These are phyloP conservation scores for Linderina pennispora DNA, from an alignment of 192 early-diverging fungal genomes.

Conservation along the genomic window DNA sequence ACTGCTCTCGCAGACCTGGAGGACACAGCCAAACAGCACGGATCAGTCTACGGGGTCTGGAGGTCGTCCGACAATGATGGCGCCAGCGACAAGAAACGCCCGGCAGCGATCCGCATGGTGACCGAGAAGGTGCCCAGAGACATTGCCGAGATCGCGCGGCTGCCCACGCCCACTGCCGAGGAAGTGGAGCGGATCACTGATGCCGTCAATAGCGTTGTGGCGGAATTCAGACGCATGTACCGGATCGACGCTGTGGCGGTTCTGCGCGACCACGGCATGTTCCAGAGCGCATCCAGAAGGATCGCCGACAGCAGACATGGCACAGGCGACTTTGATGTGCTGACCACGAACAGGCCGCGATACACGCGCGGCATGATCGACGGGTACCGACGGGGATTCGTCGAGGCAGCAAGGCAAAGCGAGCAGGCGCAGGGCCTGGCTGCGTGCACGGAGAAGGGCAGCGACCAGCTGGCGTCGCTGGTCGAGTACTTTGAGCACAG, in stretches of 20 bases:
- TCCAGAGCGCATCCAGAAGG: slow-evolving; percentile 11
- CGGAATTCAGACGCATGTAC: too few species aligned
- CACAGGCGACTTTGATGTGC: slow-evolving; percentile 10
- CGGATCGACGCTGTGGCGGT: not conserved
- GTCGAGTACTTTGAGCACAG: slow-evolving; percentile 13
- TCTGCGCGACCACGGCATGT: slow-evolving; percentile 14
- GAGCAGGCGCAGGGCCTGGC: slow-evolving; percentile 2
- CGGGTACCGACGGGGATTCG: slow-evolving; percentile 30
- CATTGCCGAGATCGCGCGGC: not conserved
- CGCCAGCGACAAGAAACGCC: not conserved
- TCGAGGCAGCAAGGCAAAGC: slow-evolving; percentile 1
- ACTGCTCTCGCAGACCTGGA: not conserved
- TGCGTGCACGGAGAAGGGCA: slow-evolving; percentile 5
- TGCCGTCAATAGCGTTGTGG: too few species aligned
- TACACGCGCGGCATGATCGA: slow-evolving; percentile 27
- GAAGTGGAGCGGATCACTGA: not conserved
- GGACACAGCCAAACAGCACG: slow-evolving; percentile 3
- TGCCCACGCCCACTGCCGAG: not conserved
- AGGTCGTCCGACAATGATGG: not conserved
- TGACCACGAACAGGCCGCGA: slow-evolving; percentile 8
- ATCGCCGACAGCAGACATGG: not conserved
- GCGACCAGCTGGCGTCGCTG: slow-evolving; percentile 20
- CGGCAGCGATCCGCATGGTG: not conserved
- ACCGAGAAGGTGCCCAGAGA: not conserved
- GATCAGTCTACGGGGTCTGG: slow-evolving; percentile 15